Base-by-base conservation (phyloP, 2,329 filamentous ascomycete genomes). In the Thyridium curvatum region DNA sequence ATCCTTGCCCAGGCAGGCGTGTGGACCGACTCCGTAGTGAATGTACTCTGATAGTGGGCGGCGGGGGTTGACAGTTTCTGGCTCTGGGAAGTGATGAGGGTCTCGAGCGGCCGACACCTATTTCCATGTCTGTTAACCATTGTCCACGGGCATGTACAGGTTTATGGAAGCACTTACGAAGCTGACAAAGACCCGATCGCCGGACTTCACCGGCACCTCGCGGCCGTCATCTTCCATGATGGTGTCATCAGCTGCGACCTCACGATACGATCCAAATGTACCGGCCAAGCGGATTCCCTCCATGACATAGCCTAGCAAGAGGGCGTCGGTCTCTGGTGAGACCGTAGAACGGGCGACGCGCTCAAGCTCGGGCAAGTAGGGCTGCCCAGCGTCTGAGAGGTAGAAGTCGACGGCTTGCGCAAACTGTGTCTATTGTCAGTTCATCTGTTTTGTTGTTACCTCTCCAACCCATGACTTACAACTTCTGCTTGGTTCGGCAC, bases 351-450 rank as follows among this genome's bases (percentile, higher is more conserved):
- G 62, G 18, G 86, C 77, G 13, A 84, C 64, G 14, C 64, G 63
- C 47, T 82, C 71, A 39, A 90, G 70, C 32, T 79, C 74, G 0
- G 74, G 65, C 1, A 84, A 58, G 50, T 87, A 67, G 12, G 64
- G 48, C 39, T 66, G 60, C 48, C 77, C 74, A 26, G 73, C 61
- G 3, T 71, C 64, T 0, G 75, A 73, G 5, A 89, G 69, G 53
- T 84, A 89, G 61, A 77, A 88, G 54, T 89, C 84, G 14, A 88
- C 66, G 2, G 83, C 71, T 62, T 86, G 82, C 2, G 82, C 77
- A 53, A 89, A 87, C 70, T 80, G 43, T 10, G n/a, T n/a, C 5
- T 26, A 26, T 26, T 26, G 21, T 26, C 21, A 26, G 21, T 26
- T n/a, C n/a, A n/a, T n/a, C n/a, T n/a, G n/a, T n/a, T n/a, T n/a